phyloP scores from a whole-genome alignment of 208 protist species.

The Leishmania guyanensis region DNA sequence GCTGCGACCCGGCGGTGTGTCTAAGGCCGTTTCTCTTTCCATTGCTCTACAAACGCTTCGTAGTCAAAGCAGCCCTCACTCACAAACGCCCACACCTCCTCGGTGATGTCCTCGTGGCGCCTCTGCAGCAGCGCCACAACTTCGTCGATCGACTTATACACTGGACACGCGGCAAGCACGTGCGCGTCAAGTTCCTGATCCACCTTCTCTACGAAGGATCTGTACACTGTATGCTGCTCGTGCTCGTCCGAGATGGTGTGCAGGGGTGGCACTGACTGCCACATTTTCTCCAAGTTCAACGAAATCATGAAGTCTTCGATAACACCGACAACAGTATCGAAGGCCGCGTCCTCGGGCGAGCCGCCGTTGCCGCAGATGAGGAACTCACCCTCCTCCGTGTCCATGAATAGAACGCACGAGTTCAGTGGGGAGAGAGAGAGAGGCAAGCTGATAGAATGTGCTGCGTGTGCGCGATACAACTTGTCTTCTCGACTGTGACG shows the following conservation, averaged over 20 bases:
- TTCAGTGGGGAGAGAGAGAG: not conserved
- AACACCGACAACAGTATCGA: conserved; percentile 74
- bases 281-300: conserved; percentile 54
- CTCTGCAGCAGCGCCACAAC: conserved; percentile 49
- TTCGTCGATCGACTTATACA: conserved; percentile 28
- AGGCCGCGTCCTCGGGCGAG: conserved; percentile 59
- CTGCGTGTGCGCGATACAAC: not conserved
- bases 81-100: conserved; percentile 85
- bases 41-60: conserved; percentile 60
- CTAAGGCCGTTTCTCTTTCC: conserved; percentile 41
- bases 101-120: conserved; percentile 69
- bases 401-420: conserved; percentile 35
- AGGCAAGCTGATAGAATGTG: not conserved
- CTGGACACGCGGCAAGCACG: conserved; percentile 40
- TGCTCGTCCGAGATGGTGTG: conserved; percentile 55
- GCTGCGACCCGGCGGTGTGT: not conserved
- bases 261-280: conserved; percentile 47
- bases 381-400: conserved; percentile 83
- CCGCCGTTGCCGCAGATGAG: conserved; percentile 59
- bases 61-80: conserved; percentile 88
- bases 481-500: not conserved
- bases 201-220: conserved; percentile 49
- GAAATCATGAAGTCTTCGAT: conserved; percentile 89
- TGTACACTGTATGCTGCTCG: conserved; percentile 60
- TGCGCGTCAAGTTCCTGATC: conserved; percentile 64